Evolutionary conservation across 257 asterid genomes (phyloP).

Genomic region (Osmanthus fragrans): DNA sequence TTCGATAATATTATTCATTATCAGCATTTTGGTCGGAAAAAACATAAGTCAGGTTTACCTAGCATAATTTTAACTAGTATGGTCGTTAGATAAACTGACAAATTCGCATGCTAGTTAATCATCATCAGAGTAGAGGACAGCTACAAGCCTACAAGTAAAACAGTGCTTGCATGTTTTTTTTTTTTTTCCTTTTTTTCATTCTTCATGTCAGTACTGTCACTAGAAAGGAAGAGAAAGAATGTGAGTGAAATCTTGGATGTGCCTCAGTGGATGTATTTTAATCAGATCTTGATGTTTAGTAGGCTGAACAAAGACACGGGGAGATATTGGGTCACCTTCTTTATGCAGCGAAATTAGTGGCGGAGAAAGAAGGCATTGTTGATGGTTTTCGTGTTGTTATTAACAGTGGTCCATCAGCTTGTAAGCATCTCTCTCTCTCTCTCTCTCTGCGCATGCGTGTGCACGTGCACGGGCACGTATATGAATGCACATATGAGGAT

Average conservation of each 20-base stretch:
- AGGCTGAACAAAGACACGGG: slow-evolving; percentile 84
- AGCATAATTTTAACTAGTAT: not conserved
- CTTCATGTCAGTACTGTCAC: not conserved
- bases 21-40: not conserved
- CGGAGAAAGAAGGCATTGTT: slow-evolving; percentile 79
- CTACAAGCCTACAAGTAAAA: not conserved
- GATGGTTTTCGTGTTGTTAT: slow-evolving; percentile 96
- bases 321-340: slow-evolving; percentile 89
- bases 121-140: not conserved
- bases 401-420: slow-evolving; percentile 80
- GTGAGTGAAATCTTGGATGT: slow-evolving; percentile 8
- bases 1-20: not conserved
- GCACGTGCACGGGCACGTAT: not conserved
- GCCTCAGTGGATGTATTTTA: slow-evolving; percentile 11
- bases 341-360: slow-evolving; percentile 84
- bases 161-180: not conserved
- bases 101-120: not conserved
- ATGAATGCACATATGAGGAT: not conserved
- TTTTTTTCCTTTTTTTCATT: not conserved
- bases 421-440: slow-evolving; percentile 32
- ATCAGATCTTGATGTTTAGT: slow-evolving; percentile 27
- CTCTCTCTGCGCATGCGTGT: not conserved
- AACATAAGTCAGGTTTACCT: not conserved
- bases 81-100: not conserved
- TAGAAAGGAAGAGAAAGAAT: not conserved